Percentiles rank a stretch among this genome's conserved stretches.
These are phyloP conservation scores for Lasiodiplodia sp. DNA, from an alignment of 2,329 filamentous ascomycete genomes.

Conservation along the genomic window DNA sequence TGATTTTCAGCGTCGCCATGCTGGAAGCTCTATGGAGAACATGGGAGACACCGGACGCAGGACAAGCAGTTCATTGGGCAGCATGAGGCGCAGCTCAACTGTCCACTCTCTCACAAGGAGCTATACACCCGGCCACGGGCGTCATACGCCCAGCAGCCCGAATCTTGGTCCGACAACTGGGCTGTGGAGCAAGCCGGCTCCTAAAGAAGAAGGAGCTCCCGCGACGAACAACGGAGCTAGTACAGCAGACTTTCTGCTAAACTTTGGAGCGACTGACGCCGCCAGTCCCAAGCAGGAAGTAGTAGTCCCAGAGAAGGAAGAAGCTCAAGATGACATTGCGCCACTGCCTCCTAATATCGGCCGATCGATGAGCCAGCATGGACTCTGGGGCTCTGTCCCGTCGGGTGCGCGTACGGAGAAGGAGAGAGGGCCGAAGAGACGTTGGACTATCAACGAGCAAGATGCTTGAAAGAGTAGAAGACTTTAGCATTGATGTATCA, in stretches of 20 bases:
- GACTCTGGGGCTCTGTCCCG: slow-evolving; percentile 54
- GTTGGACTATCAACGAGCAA: slow-evolving; percentile 48
- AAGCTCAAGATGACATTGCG: slow-evolving; percentile 42
- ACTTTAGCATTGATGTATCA: slow-evolving; percentile 1
- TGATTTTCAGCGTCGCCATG: slow-evolving; percentile 33
- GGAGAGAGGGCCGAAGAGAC: slow-evolving; percentile 49
- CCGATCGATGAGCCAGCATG: slow-evolving; percentile 39
- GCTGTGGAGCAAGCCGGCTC: slow-evolving; percentile 49
- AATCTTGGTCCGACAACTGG: slow-evolving; percentile 37
- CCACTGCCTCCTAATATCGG: slow-evolving; percentile 38
- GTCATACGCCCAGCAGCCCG: slow-evolving; percentile 36
- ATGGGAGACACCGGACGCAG: slow-evolving; percentile 40
- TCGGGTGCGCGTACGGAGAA: slow-evolving; percentile 43
- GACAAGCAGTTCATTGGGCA: slow-evolving; percentile 49
- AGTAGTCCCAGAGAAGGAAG: slow-evolving; percentile 35
- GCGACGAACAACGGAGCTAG: slow-evolving; percentile 39
- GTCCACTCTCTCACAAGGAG: slow-evolving; percentile 35
- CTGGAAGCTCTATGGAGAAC: slow-evolving; percentile 41
- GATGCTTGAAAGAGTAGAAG: slow-evolving; percentile 10
- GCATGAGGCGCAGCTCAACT: slow-evolving; percentile 48
- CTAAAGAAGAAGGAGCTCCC: slow-evolving; percentile 32
- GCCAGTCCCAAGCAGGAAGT: slow-evolving; percentile 15
- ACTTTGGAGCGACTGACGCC: slow-evolving; percentile 36
- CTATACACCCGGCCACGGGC: slow-evolving; percentile 33
- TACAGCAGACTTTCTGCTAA: slow-evolving; percentile 43